These are phyloP conservation scores for Umbelopsis sp. DNA, from an alignment of 371 early-diverging fungal species.

Conservation along the genomic window DNA sequence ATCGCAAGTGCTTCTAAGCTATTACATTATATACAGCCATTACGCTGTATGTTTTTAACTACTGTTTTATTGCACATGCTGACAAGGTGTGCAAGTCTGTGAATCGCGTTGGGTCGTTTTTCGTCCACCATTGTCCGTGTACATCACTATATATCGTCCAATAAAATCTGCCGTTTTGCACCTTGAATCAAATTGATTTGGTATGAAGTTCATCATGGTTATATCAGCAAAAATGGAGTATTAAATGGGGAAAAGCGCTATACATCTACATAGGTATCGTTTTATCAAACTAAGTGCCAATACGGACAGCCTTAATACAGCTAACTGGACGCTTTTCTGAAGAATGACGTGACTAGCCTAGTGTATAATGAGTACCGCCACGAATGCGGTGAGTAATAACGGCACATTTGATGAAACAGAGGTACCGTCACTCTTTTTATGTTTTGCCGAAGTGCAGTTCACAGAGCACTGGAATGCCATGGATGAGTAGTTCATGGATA, in stretches of 20 bases:
- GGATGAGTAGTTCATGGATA: constrained; percentile 41
- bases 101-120: neutral
- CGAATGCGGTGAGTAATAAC: neutral
- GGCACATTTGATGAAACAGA: neutral
- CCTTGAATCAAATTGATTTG: neutral
- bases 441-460: constrained; percentile 33
- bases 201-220: neutral
- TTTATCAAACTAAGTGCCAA: too few relatives aligned
- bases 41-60: neutral
- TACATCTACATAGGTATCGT: neutral
- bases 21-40: neutral
- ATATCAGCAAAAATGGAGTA: too few relatives aligned
- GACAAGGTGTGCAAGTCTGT: neutral
- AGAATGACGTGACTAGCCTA: neutral
- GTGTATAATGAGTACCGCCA: neutral
- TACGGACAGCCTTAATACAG: too few relatives aligned
- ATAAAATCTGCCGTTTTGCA: neutral
- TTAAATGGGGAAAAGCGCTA: neutral
- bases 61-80: neutral
- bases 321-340: too few relatives aligned
- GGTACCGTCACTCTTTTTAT: constrained; percentile 22
- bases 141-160: neutral
- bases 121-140: neutral
- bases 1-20: constrained; percentile 97
- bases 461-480: constrained; percentile 60